Evolutionary conservation across 176 grass and related monocot species (phyloP).

Genomic region (Avena atlantica): DNA sequence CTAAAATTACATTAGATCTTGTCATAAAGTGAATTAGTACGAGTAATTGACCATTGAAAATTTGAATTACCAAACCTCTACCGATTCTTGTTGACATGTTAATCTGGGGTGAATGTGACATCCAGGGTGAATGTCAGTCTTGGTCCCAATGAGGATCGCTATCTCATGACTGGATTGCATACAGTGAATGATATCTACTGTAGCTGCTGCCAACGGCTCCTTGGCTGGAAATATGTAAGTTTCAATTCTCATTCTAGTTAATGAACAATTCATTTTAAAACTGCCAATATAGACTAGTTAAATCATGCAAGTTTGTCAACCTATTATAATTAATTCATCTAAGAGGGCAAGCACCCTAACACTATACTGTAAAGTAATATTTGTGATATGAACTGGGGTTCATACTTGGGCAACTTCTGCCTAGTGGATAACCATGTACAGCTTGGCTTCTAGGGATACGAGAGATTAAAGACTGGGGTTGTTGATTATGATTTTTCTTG

Average conservation of each 20-base stretch:
- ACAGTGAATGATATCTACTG: constrained; percentile 92
- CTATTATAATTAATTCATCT: constrained; percentile 4
- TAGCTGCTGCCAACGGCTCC: constrained; percentile 78
- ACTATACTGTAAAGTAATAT: not conserved
- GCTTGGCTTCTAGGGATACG: not conserved
- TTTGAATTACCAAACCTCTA: constrained; percentile 7
- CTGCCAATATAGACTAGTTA: not conserved
- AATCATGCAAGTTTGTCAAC: not conserved
- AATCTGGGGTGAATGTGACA: constrained; percentile 37
- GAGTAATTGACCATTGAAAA: not conserved
- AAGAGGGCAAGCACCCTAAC: not conserved
- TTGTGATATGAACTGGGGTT: constrained; percentile 11
- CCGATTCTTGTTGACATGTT: constrained; percentile 35
- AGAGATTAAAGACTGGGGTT: not conserved
- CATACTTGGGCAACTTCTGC: not conserved
- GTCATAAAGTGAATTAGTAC: constrained; percentile 11
- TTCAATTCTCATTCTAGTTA: constrained; percentile 11
- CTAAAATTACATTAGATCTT: not conserved
- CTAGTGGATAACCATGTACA: not conserved
- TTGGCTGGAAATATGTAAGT: constrained; percentile 98
- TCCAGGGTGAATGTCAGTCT: constrained; percentile 86
- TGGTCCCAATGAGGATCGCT: constrained; percentile 82
- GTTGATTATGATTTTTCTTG: not conserved
- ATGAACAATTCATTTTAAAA: constrained; percentile 31
- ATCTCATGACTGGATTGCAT: constrained; percentile 84